Conservation (phyloP, 306 rosid genomes). For the Pachyrhizus erosus region DNA sequence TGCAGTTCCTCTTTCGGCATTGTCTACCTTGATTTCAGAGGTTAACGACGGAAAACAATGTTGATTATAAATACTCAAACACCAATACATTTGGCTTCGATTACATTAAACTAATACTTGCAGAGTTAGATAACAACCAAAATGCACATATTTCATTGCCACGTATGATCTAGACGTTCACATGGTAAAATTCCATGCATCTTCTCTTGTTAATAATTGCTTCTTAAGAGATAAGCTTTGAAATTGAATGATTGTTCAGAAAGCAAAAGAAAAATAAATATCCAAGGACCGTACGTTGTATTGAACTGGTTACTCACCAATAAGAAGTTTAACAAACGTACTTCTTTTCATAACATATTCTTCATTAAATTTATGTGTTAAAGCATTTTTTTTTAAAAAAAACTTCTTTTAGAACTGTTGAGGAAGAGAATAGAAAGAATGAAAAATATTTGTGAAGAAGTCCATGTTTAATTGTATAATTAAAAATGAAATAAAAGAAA, state of each 20-base stretch:
- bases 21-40: neutral
- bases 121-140: neutral
- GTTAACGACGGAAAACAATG: neutral
- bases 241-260: neutral
- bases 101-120: neutral
- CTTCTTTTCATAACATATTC: too few relatives aligned
- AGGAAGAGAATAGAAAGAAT: too few relatives aligned
- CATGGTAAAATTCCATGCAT: constrained; percentile 7
- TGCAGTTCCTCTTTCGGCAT: neutral
- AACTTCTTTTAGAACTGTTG: too few relatives aligned
- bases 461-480: too few relatives aligned
- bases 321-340: too few relatives aligned
- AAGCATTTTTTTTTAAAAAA: too few relatives aligned
- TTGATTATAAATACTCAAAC: neutral
- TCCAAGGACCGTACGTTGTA: too few relatives aligned
- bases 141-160: neutral
- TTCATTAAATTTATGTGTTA: too few relatives aligned
- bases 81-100: neutral
- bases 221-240: neutral
- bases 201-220: neutral
- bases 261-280: neutral
- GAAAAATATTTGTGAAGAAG: too few relatives aligned
- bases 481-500: too few relatives aligned
- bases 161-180: neutral
- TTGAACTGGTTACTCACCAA: too few relatives aligned